Conservation (phyloP, 2,329 filamentous ascomycete genomes). For the Remersonia thermophila region DNA sequence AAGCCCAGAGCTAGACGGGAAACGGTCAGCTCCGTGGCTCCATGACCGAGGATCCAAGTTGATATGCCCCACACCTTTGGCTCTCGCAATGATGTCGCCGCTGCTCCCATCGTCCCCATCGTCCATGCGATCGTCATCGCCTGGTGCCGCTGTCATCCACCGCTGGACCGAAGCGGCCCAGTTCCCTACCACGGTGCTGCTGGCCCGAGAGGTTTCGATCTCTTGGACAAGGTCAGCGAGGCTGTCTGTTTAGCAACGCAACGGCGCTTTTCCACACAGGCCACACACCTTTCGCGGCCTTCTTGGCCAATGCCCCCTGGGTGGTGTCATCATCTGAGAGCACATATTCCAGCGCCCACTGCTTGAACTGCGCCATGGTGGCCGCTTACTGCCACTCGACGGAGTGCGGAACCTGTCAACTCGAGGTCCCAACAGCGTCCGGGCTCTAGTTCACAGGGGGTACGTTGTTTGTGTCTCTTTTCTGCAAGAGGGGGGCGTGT, state of each 20-base stretch:
- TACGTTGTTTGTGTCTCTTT: too few relatives aligned
- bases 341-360: conserved; percentile 42
- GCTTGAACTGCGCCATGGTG: conserved; percentile 38
- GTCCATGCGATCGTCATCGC: conserved; percentile 22
- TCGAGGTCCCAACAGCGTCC: too few relatives aligned
- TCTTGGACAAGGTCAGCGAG: conserved; percentile 20
- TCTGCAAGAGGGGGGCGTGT: too few relatives aligned
- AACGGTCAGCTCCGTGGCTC: conserved; percentile 2
- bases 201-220: conserved; percentile 32
- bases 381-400: neutral
- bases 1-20: conserved; percentile 38
- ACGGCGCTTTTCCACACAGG: too few relatives aligned
- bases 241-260: too few relatives aligned
- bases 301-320: conserved; percentile 29
- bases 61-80: conserved; percentile 30
- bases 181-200: conserved; percentile 35
- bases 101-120: conserved; percentile 30
- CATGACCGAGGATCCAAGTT: neutral
- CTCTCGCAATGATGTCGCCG: conserved; percentile 40
- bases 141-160: conserved; percentile 34
- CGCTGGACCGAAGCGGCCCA: conserved; percentile 44
- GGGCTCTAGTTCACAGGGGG: too few relatives aligned
- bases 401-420: too few relatives aligned
- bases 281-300: conserved; percentile 31
- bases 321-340: conserved; percentile 35